Percentiles rank a stretch among this genome's conserved stretches.
These are phyloP conservation scores for Coemansia sp. DNA, from an alignment of 192 early-diverging fungal genomes.

Conservation along the genomic window DNA sequence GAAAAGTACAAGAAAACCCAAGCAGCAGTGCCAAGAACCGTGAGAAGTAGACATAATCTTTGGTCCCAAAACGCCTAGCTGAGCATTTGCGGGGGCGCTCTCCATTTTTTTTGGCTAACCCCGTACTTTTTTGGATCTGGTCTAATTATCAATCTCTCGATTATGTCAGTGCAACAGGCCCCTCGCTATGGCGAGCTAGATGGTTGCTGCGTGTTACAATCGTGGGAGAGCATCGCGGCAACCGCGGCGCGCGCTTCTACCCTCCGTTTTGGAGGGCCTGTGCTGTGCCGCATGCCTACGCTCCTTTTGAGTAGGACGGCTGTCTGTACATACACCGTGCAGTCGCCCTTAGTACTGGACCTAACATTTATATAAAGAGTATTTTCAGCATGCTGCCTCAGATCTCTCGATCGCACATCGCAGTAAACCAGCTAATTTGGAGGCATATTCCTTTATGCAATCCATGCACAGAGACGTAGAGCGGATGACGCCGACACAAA, in stretches of 20 bases:
- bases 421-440: constrained; percentile 3
- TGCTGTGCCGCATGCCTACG: constrained; percentile 32
- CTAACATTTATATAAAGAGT: constrained; percentile 25
- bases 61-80: constrained; percentile 21
- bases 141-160: constrained; percentile 34
- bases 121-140: background rate
- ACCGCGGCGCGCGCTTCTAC: constrained; percentile 22
- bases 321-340: constrained; percentile 14
- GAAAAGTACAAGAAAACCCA: background rate
- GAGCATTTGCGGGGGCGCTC: constrained; percentile 1
- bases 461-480: constrained; percentile 5
- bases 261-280: constrained; percentile 54
- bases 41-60: background rate
- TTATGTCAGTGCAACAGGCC: constrained; percentile 52
- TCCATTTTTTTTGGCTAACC: constrained; percentile 1
- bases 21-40: background rate
- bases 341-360: constrained; percentile 57
- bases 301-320: constrained; percentile 57
- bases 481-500: background rate
- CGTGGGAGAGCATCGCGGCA: constrained; percentile 46
- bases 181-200: constrained; percentile 2
- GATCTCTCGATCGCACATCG: background rate
- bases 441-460: background rate
- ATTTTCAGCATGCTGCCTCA: background rate
- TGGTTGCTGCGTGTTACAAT: constrained; percentile 54